Percentiles rank a stretch among this genome's conserved stretches.
These are phyloP conservation scores for Chaetomium globosum DNA, from an alignment of 2,329 filamentous ascomycete genomes.

Conservation along the genomic window DNA sequence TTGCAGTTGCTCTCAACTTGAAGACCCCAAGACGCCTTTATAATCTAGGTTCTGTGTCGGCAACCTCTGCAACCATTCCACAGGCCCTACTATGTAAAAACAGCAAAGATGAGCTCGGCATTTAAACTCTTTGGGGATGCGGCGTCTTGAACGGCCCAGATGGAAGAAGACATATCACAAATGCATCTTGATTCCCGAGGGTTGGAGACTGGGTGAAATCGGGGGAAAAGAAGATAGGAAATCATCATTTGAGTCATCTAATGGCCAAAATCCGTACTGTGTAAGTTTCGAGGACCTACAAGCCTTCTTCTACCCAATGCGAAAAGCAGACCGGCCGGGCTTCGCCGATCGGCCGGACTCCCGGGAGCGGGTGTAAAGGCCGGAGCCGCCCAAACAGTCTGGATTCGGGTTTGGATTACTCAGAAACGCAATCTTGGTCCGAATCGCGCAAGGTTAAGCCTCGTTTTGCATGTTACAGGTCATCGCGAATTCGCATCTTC, in stretches of 20 bases:
- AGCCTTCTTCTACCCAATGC: background rate
- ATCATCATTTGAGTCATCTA: background rate
- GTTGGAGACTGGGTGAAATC: background rate
- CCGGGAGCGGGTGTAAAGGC: slow-evolving; percentile 7
- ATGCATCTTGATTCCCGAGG: background rate
- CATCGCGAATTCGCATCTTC: background rate
- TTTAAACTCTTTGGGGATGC: background rate
- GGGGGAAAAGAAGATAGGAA: background rate
- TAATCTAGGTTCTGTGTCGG: too few species aligned
- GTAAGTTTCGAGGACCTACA: background rate
- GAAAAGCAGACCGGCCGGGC: slow-evolving; percentile 11
- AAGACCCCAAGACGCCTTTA: too few species aligned
- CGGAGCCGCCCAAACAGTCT: slow-evolving; percentile 8
- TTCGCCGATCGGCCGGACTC: slow-evolving; percentile 21
- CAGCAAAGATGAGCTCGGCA: background rate
- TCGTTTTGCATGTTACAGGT: background rate
- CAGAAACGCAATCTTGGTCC: background rate
- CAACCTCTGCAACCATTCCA: too few species aligned
- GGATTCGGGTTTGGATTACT: slow-evolving; percentile 4
- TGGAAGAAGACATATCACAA: background rate
- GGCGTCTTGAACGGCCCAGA: background rate
- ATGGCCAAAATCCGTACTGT: background rate
- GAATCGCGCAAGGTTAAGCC: background rate
- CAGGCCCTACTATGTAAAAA: too few species aligned
- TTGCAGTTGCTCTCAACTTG: background rate